phyloP scores from a whole-genome alignment of 495 filamentous ascomycete species.

The Mytilinidion resinicola region DNA sequence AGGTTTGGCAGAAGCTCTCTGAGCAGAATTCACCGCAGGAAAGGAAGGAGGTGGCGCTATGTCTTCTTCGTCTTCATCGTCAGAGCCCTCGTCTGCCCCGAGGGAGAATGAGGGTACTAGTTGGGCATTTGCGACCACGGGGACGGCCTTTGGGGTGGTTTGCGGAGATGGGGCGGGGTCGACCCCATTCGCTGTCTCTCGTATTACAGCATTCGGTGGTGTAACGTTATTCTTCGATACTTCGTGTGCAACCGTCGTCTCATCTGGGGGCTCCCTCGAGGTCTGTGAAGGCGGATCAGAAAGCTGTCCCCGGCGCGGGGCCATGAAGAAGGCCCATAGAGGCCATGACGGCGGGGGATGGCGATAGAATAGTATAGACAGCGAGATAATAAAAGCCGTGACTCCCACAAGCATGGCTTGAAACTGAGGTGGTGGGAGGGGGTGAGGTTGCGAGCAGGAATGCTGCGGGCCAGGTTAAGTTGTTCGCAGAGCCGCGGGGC shows the following conservation, averaged over 20 bases:
- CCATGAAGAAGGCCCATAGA: background rate
- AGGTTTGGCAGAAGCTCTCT: slow-evolving; percentile 23
- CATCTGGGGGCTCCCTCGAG: background rate
- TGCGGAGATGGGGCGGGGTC: slow-evolving; percentile 34
- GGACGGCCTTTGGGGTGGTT: slow-evolving; percentile 39
- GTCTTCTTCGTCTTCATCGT: slow-evolving; percentile 25
- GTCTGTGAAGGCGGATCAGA: slow-evolving; percentile 16
- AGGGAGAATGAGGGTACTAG: slow-evolving; percentile 34
- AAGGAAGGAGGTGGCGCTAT: slow-evolving; percentile 25
- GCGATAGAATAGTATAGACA: slow-evolving; percentile 46
- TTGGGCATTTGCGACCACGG: background rate
- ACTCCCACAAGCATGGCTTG: slow-evolving; percentile 44
- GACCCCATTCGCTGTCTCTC: background rate
- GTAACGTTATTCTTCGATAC: background rate
- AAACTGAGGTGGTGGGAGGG: background rate
- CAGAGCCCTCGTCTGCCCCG: slow-evolving; percentile 7
- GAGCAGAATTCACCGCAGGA: slow-evolving; percentile 31
- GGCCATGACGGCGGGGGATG: slow-evolving; percentile 40
- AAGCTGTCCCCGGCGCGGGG: slow-evolving; percentile 31
- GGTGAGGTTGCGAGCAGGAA: background rate
- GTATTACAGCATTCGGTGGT: background rate
- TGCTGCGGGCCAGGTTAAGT: too few species aligned
- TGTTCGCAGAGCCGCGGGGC: too few species aligned
- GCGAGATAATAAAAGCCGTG: slow-evolving; percentile 48
- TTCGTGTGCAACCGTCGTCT: background rate